Percentiles rank a stretch among this genome's conserved stretches.
Evolutionary conservation across 768 basidiomycete species (phyloP).

Genomic region (Podaxis pistillaris): DNA sequence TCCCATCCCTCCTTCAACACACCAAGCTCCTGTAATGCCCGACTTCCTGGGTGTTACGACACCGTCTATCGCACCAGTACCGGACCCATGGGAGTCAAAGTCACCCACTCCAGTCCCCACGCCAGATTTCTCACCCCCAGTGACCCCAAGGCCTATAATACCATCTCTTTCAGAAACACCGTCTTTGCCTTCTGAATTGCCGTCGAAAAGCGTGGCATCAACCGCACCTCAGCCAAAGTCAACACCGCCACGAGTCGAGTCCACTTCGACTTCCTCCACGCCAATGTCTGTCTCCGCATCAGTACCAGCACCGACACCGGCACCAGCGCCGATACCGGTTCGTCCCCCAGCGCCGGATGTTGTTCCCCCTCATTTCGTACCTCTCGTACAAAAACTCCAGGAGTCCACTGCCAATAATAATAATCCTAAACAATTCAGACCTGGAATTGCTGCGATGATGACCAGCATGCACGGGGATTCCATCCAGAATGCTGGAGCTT

Average conservation of each 20-base stretch:
- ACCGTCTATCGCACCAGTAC: background rate
- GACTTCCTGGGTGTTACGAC: background rate
- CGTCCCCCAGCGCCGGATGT: background rate
- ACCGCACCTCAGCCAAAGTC: too few species aligned
- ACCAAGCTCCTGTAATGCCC: background rate
- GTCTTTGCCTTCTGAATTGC: background rate
- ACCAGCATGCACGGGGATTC: slow-evolving; percentile 9
- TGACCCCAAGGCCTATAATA: background rate
- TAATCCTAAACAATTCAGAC: slow-evolving; percentile 27
- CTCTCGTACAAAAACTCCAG: slow-evolving; percentile 31
- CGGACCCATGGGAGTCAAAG: background rate
- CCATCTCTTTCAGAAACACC: background rate
- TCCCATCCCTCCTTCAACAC: background rate
- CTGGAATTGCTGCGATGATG: slow-evolving; percentile 33
- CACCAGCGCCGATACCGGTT: background rate
- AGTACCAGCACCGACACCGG: background rate
- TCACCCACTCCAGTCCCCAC: background rate
- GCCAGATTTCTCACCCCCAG: background rate
- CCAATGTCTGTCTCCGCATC: background rate
- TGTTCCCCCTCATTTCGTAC: slow-evolving; percentile 23
- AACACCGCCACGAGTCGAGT: background rate
- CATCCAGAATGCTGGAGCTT: slow-evolving; percentile 24
- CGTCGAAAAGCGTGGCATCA: background rate
- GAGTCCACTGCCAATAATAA: slow-evolving; percentile 27
- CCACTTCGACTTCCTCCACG: background rate